phyloP scores from a whole-genome alignment of 2,329 filamentous ascomycete species.

The Cladosporium austrohemisphaericum region DNA sequence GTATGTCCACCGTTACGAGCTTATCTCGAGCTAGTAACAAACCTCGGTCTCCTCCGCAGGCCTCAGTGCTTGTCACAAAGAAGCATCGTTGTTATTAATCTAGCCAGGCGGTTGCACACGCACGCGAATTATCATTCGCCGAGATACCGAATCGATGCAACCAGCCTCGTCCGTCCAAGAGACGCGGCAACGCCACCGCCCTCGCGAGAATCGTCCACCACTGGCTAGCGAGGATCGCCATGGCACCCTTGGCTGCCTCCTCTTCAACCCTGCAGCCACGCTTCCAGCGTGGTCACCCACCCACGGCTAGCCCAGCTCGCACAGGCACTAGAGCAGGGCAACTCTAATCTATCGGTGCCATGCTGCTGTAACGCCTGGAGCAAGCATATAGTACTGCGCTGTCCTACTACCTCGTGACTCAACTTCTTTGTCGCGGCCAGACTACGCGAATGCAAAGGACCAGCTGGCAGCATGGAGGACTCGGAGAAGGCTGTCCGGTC shows the following conservation, averaged over 20 bases:
- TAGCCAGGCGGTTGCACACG: constrained; percentile 5
- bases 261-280: constrained; percentile 13
- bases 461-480: constrained; percentile 25
- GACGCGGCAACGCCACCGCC: constrained; percentile 8
- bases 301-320: background rate
- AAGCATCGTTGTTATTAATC: background rate
- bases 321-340: constrained; percentile 8
- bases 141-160: constrained; percentile 7
- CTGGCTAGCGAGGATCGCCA: constrained; percentile 8
- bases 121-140: constrained; percentile 7
- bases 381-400: constrained; percentile 2
- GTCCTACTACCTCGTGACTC: background rate
- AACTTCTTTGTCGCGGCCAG: too few relatives aligned
- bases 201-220: constrained; percentile 4
- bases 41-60: constrained; percentile 1
- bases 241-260: constrained; percentile 7
- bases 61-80: constrained; percentile 4
- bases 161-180: too few relatives aligned
- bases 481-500: constrained; percentile 18
- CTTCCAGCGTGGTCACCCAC: background rate
- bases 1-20: background rate
- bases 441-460: too few relatives aligned
- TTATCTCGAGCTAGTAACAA: constrained; percentile 8
- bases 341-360: constrained; percentile 14
- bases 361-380: background rate